phyloP scores from a whole-genome alignment of 2,329 filamentous ascomycete species.

The Ophiocordyceps camponoti-leonardi region DNA sequence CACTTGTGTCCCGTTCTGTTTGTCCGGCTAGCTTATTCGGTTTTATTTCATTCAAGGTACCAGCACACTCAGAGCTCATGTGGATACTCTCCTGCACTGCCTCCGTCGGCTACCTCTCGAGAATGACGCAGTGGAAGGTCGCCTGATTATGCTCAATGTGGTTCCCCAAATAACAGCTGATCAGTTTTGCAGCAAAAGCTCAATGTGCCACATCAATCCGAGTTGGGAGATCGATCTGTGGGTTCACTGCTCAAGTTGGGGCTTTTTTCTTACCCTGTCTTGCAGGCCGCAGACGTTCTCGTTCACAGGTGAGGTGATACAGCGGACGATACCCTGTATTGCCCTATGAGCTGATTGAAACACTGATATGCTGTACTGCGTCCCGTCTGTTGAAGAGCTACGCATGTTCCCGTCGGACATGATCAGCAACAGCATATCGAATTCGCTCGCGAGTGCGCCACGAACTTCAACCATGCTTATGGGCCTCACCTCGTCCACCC shows the following conservation, averaged over 20 bases:
- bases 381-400: slow-evolving; percentile 38
- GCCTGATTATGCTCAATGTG: neutral
- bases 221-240: slow-evolving; percentile 37
- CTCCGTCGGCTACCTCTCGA: slow-evolving; percentile 78
- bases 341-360: no score
- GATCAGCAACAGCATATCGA: slow-evolving; percentile 92
- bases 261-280: slow-evolving; percentile 86
- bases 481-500: slow-evolving; percentile 47
- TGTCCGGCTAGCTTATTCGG: neutral
- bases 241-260: slow-evolving; percentile 60
- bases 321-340: neutral
- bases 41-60: slow-evolving; percentile 29
- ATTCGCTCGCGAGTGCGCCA: slow-evolving; percentile 72
- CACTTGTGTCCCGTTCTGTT: neutral
- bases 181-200: slow-evolving; percentile 51
- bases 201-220: slow-evolving; percentile 41
- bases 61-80: slow-evolving; percentile 78
- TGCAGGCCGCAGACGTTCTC: slow-evolving; percentile 88
- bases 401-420: slow-evolving; percentile 91
- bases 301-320: slow-evolving; percentile 46
- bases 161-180: neutral
- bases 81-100: slow-evolving; percentile 91
- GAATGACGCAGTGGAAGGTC: slow-evolving; percentile 99
- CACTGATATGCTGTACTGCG: neutral
- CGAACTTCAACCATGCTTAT: slow-evolving; percentile 69